These are phyloP conservation scores for Apiotrichum siamense DNA, from an alignment of 1,284 basidiomycete species.

Conservation along the genomic window DNA sequence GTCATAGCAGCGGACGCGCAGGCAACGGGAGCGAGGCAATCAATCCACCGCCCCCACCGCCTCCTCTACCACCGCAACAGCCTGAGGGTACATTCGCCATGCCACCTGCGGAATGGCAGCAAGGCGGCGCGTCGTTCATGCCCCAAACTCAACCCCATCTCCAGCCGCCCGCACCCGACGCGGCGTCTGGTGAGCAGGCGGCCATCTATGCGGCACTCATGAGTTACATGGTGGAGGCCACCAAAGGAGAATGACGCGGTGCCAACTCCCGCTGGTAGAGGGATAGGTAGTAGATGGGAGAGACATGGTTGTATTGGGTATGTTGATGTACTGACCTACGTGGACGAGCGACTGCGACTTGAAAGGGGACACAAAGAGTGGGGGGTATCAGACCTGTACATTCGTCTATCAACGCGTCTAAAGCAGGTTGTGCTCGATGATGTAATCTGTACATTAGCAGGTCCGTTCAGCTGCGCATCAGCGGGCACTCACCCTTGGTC, in stretches of 20 bases:
- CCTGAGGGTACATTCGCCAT: no score
- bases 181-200: slow-evolving; percentile 17
- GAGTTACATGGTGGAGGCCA: slow-evolving; percentile 27
- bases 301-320: neutral
- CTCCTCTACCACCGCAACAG: no score
- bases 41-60: no score
- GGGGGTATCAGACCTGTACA: neutral
- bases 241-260: slow-evolving; percentile 3
- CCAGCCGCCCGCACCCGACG: neutral
- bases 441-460: slow-evolving; percentile 28
- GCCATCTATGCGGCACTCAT: slow-evolving; percentile 27
- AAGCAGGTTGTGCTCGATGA: slow-evolving; percentile 32
- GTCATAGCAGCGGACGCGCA: no score
- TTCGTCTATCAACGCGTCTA: slow-evolving; percentile 9
- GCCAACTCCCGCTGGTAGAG: no score
- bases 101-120: no score
- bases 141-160: no score
- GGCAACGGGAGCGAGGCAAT: no score
- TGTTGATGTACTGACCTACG: neutral
- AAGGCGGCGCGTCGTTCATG: no score
- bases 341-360: no score
- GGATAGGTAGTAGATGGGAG: no score
- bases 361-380: no score
- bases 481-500: slow-evolving; percentile 55
- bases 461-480: neutral